phyloP scores from a whole-genome alignment of 23 red algal genomes.

The Gracilaria domingensis region DNA sequence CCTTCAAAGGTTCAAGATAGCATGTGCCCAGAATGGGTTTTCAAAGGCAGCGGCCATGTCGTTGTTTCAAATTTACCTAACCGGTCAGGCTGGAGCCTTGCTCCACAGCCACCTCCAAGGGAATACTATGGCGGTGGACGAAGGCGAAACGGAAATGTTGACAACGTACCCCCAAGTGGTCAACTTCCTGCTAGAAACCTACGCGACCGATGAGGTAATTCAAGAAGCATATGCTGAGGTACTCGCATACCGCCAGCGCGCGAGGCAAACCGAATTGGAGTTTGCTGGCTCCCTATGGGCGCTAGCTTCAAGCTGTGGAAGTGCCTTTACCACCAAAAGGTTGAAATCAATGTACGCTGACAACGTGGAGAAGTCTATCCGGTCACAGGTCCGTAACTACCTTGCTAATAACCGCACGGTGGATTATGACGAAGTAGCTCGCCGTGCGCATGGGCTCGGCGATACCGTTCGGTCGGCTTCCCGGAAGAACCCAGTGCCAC shows the following conservation, averaged over 20 bases:
- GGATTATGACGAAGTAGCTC: neutral
- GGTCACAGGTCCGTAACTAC: neutral
- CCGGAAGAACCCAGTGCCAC: neutral
- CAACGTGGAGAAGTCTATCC: too few species aligned
- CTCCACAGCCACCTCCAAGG: too few species aligned
- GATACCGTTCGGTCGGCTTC: neutral
- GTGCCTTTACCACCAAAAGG: too few species aligned
- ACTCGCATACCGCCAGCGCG: neutral
- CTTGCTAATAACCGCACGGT: neutral
- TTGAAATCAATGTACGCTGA: too few species aligned
- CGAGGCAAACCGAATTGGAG: neutral
- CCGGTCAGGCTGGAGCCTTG: neutral
- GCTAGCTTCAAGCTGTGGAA: too few species aligned
- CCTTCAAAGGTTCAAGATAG: too few species aligned
- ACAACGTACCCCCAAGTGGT: too few species aligned
- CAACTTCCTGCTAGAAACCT: too few species aligned
- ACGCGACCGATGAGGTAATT: too few species aligned
- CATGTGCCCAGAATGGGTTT: neutral
- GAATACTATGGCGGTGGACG: too few species aligned
- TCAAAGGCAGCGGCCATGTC: neutral
- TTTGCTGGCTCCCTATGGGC: neutral
- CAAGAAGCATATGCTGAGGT: neutral
- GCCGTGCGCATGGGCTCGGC: conserved; percentile 10
- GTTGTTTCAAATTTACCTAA: too few species aligned
- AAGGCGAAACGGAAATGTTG: too few species aligned